Evolutionary conservation across 2,329 filamentous ascomycete species (phyloP).

Genomic region (Metarhizium rileyi): DNA sequence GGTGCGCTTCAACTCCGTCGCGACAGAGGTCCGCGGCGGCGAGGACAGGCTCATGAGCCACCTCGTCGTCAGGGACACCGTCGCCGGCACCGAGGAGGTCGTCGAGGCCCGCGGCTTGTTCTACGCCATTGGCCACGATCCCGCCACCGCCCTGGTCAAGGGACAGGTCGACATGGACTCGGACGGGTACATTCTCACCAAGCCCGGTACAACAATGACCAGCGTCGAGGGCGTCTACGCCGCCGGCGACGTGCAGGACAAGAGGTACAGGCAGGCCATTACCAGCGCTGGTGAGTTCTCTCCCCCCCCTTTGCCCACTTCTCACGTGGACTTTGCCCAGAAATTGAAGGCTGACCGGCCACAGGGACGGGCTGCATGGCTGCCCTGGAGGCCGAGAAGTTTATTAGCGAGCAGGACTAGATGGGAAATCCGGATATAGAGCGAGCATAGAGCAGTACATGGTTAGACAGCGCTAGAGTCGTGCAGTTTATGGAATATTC

Average conservation of each 20-base stretch:
- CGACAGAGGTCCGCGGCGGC: conserved; percentile 76
- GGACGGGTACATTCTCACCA: conserved; percentile 85
- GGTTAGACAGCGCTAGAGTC: background rate
- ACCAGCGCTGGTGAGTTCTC: conserved; percentile 76
- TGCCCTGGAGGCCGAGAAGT: conserved; percentile 92
- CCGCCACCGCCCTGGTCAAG: conserved; percentile 84
- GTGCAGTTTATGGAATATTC: background rate
- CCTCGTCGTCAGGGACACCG: conserved; percentile 70
- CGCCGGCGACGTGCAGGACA: conserved; percentile 96
- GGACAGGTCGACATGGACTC: conserved; percentile 79
- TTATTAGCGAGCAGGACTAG: conserved; percentile 64
- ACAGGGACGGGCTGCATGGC: conserved; percentile 88
- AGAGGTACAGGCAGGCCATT: conserved; percentile 94
- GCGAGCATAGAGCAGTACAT: background rate
- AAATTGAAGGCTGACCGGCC: conserved; percentile 11
- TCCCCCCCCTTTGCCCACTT: background rate
- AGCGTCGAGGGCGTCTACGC: conserved; percentile 90
- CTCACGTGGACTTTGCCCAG: background rate
- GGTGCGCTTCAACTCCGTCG: conserved; percentile 75
- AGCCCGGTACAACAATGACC: conserved; percentile 80
- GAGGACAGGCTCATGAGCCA: conserved; percentile 81
- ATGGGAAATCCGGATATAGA: background rate
- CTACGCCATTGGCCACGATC: conserved; percentile 95
- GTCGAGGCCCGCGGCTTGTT: conserved; percentile 87
- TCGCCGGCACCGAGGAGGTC: conserved; percentile 68